phyloP scores from a whole-genome alignment of 345 rosid species.

The Syzygium jambos region DNA sequence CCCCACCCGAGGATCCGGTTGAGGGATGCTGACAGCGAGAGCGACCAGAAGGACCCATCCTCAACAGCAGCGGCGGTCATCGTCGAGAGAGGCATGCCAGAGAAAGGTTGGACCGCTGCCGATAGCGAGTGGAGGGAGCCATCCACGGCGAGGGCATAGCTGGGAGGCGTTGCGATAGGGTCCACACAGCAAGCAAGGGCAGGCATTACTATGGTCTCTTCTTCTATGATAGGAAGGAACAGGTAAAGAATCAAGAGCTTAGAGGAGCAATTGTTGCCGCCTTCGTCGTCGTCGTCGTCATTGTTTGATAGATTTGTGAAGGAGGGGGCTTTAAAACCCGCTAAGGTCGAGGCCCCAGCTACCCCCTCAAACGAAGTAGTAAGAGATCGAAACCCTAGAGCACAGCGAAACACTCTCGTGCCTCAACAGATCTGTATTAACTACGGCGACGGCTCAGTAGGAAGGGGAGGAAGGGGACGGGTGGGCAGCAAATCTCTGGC shows the following conservation, averaged over 20 bases:
- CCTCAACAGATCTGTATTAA: conserved; percentile 6
- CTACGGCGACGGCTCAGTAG: neutral
- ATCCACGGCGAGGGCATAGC: conserved; percentile 51
- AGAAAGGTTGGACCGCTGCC: conserved; percentile 13
- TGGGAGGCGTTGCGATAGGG: conserved; percentile 55
- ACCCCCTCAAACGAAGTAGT: conserved; percentile 96
- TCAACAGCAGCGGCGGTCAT: conserved; percentile 1
- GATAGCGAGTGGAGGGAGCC: conserved; percentile 9
- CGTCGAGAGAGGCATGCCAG: conserved; percentile 18
- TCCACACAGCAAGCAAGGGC: conserved; percentile 76
- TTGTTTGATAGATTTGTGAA: conserved; percentile 21
- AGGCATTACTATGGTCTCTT: conserved; percentile 46
- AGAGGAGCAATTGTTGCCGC: conserved; percentile 6
- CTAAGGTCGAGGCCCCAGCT: conserved; percentile 99
- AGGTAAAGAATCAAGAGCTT: conserved; percentile 6
- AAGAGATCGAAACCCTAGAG: conserved; percentile 21
- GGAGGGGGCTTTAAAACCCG: conserved; percentile 95
- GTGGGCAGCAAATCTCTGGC: neutral
- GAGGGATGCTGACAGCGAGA: conserved; percentile 53
- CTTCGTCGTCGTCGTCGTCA: neutral
- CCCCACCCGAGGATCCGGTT: conserved; percentile 80
- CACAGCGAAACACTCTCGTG: conserved; percentile 6
- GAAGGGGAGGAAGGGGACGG: neutral
- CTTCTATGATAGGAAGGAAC: conserved; percentile 12
- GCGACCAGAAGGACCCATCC: conserved; percentile 47